Evolutionary conservation across 1,139 yeast genomes (phyloP).

Genomic region (Blastobotrys serpentis): DNA sequence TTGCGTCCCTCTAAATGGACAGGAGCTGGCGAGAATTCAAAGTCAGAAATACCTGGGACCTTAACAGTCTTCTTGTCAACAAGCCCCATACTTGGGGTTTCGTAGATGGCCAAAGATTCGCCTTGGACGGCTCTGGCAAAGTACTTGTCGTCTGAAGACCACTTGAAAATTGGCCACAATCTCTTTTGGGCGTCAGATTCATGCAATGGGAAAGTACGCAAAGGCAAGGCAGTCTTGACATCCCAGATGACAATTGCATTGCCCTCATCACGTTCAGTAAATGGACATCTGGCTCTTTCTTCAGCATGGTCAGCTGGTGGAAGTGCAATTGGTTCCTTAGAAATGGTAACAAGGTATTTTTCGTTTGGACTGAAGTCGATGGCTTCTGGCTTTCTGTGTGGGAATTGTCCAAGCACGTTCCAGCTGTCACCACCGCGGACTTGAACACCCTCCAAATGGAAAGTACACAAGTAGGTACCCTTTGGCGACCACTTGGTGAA

Average conservation of each 20-base stretch:
- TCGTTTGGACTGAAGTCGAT: conserved; percentile 93
- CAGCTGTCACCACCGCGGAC: conserved; percentile 93
- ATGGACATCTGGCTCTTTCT: conserved; percentile 67
- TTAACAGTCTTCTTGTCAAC: conserved; percentile 84
- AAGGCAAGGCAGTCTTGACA: conserved; percentile 75
- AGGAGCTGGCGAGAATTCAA: conserved; percentile 93
- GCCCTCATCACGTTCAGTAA: conserved; percentile 85
- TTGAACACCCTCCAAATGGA: conserved; percentile 94
- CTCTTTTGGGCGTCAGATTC: conserved; percentile 56
- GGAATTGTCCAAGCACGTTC: conserved; percentile 65
- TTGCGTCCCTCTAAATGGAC: conserved; percentile 57
- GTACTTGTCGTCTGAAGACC: conserved; percentile 92
- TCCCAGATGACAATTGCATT: conserved; percentile 96
- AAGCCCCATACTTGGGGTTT: conserved; percentile 65
- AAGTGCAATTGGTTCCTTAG: conserved; percentile 75
- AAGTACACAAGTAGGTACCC: conserved; percentile 84
- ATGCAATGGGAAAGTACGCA: conserved; percentile 72
- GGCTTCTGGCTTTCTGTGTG: conserved; percentile 87
- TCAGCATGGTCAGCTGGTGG: conserved; percentile 63
- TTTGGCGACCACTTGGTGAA: conserved; percentile 90
- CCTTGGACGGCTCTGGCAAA: conserved; percentile 96
- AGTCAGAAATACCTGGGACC: conserved; percentile 83
- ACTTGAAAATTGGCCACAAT: conserved; percentile 97
- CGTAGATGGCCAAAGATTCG: conserved; percentile 80
- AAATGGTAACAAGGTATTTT: conserved; percentile 83